These are phyloP conservation scores for Podila clonocystis DNA, from an alignment of 192 early-diverging fungal species.

Conservation along the genomic window DNA sequence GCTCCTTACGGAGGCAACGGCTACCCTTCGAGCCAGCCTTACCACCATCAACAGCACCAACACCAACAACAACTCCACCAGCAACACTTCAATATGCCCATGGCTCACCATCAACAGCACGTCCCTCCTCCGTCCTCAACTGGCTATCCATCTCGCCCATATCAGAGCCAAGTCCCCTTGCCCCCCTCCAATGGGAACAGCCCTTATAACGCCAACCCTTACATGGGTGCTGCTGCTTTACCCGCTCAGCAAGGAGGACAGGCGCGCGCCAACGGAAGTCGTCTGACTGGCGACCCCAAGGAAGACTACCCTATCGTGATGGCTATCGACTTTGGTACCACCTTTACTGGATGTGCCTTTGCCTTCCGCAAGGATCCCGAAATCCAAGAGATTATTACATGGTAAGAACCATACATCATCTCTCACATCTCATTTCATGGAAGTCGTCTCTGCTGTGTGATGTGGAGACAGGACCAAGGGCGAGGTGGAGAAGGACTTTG, in stretches of 20 bases:
- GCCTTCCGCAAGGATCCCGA: constrained; percentile 59
- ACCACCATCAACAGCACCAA: background rate
- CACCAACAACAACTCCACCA: constrained; percentile 21
- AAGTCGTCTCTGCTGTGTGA: background rate
- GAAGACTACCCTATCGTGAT: constrained; percentile 57
- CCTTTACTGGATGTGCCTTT: constrained; percentile 61
- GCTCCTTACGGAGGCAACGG: background rate
- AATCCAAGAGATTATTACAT: constrained; percentile 59
- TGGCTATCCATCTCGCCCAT: background rate
- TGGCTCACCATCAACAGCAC: constrained; percentile 22
- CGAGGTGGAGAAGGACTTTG: too few relatives aligned
- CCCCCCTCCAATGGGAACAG: background rate
- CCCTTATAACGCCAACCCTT: constrained; percentile 12
- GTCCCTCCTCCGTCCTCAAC: constrained; percentile 13
- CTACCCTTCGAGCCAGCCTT: background rate
- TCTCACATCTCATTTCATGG: background rate
- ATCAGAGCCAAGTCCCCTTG: constrained; percentile 15
- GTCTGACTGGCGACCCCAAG: constrained; percentile 44
- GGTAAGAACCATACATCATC: constrained; percentile 35
- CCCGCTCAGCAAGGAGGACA: constrained; percentile 1
- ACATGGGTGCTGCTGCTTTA: constrained; percentile 7
- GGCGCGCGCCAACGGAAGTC: constrained; percentile 19
- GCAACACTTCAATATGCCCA: constrained; percentile 36
- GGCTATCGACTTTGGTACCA: constrained; percentile 58
- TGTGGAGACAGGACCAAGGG: too few relatives aligned